A percentile compares a stretch with the other conserved stretches of the same genome.
phyloP scores from a whole-genome alignment of 2,329 filamentous ascomycete species.

The Delphinella strobiligena region DNA sequence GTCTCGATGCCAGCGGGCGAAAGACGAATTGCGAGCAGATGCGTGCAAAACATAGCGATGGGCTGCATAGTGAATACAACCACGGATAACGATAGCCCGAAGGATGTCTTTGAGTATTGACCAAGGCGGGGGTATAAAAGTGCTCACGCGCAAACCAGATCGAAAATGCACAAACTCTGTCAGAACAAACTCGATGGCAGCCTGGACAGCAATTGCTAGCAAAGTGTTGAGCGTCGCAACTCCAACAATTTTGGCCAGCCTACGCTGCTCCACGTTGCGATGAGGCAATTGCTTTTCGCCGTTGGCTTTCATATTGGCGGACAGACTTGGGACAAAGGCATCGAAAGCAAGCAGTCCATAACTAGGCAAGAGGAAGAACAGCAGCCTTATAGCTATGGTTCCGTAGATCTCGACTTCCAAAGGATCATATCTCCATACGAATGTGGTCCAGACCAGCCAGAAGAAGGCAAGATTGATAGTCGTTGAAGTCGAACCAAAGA shows the following conservation, averaged over 20 bases:
- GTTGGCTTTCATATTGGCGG: conserved; percentile 57
- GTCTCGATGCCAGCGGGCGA: conserved; percentile 29
- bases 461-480: conserved; percentile 80
- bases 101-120: conserved; percentile 43
- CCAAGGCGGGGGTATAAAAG: conserved; percentile 51
- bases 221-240: conserved; percentile 46
- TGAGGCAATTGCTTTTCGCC: conserved; percentile 39
- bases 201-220: conserved; percentile 43
- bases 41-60: conserved; percentile 62
- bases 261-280: conserved; percentile 25
- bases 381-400: conserved; percentile 51
- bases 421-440: conserved; percentile 65
- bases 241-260: conserved; percentile 37
- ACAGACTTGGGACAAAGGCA: conserved; percentile 53
- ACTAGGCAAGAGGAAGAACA: conserved; percentile 65
- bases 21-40: conserved; percentile 14
- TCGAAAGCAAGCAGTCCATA: conserved; percentile 64
- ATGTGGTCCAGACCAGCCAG: conserved; percentile 78
- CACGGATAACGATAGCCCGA: conserved; percentile 42
- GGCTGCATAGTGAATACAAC: conserved; percentile 58
- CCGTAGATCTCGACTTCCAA: conserved; percentile 65
- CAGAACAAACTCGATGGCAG: conserved; percentile 40
- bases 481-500: conserved; percentile 63
- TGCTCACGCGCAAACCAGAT: conserved; percentile 47
- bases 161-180: conserved; percentile 41